Conservation (phyloP, 169 alveolate species). For the Theileria sp. region DNA sequence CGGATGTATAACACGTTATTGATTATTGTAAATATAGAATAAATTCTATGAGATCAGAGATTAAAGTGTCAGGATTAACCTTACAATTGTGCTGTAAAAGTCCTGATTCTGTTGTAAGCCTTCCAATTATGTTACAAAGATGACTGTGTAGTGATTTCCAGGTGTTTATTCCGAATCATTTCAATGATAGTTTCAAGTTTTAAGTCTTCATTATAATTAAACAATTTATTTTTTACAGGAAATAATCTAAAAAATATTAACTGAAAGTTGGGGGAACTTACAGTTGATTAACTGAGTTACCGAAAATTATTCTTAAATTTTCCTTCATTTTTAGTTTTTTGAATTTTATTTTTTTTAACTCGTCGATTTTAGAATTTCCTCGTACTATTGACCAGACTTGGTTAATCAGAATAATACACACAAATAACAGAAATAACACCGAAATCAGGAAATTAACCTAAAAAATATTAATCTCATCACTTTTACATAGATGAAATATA, state of each 20-base stretch:
- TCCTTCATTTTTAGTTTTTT: conserved; percentile 18
- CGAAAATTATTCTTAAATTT: conserved; percentile 24
- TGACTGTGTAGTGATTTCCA: background rate
- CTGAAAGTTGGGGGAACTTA: conserved; percentile 2
- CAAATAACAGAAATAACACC: conserved; percentile 32
- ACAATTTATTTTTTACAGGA: conserved; percentile 20
- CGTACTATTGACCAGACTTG: conserved; percentile 20
- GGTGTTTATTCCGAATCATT: background rate
- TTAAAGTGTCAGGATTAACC: background rate
- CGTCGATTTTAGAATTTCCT: conserved; percentile 40
- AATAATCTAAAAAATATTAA: conserved; percentile 20
- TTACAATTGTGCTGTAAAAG: too few species aligned
- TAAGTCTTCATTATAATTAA: background rate
- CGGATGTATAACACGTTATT: background rate
- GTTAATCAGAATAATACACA: conserved; percentile 32
- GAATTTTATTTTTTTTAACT: conserved; percentile 15
- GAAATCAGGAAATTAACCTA: conserved; percentile 34
- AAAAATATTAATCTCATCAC: background rate
- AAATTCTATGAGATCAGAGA: background rate
- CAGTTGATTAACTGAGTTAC: conserved; percentile 22
- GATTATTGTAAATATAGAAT: background rate
- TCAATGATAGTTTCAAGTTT: background rate
- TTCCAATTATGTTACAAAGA: background rate
- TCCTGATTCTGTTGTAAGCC: background rate
- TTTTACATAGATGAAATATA: background rate